Evolutionary conservation across 176 grass and related monocot species (phyloP), one percentile per base, ranked within the genome.

Genomic region (Oropetium thomaeum): DNA sequence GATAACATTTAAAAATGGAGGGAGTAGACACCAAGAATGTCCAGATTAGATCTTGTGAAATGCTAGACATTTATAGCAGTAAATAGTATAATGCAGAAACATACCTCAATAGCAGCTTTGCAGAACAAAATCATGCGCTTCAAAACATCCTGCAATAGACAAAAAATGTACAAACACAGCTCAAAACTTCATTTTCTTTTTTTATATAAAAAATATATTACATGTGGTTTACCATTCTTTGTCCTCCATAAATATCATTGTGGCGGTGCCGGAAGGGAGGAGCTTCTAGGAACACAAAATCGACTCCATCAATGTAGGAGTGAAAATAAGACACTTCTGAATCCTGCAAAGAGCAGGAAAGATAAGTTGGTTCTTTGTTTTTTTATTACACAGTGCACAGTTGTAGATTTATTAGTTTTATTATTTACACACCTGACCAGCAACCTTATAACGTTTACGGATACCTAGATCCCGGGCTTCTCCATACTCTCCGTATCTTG

Each of bases 51-150:
- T 75, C 0, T 65, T 23, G 17, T 39, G 37, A 71, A 48, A 25
- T 49, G 0, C 5, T 67, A 59, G 3, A 58, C 39, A 81, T 70
- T 7, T 26, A 60, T 68, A 25, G 25, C 20, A 14, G 0, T 9
- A 43, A 58, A 17, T 12, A 72, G 33, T 61, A 73, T 15, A 51
- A 58, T 11, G 59, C 14, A 42, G 1, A 3, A 88, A 60, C n/a
- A 10, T 87, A 98, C 96, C 96, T 94, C 96, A 63, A 92, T 84
- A 82, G 96, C 91, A 58, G 87, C 96, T 73, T 92, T 94, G 84
- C 96, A 98, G 62, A 98, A 92, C 77, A 98, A 75, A 79, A 92
- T 67, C 91, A 94, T 98, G 44, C 89, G 91, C 77, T 94, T 94
- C 70, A 98, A 62, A 51, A 94, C 42, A 81, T 94, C 96, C 96